Base-by-base conservation (phyloP, 192 early-diverging fungal genomes). In the Chytriomyces sp. region DNA sequence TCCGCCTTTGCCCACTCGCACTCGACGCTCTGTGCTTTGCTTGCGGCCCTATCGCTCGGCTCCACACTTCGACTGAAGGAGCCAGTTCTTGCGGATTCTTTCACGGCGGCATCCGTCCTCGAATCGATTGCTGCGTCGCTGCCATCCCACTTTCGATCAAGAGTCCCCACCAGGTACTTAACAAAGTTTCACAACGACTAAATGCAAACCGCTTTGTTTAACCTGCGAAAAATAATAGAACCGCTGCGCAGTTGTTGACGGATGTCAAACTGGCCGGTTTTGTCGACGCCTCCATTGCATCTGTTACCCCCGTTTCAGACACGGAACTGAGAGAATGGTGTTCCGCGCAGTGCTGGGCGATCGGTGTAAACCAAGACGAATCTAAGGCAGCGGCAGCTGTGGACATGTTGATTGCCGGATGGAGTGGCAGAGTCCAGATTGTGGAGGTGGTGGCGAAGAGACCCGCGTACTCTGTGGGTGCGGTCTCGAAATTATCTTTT, bases 391-490 rank as follows among this genome's bases (percentile, higher is more conserved):
- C 77, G 62, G 81, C 85, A 20, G 76, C 82, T 23, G 80, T 83
- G 63, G 74, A 76, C 11, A 89, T 86, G 60, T 83, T 80, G 49
- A 78, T 85, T 5, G 77, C 68, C 23, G 61, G 78, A 45, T 75
- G 89, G 60, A 72, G 76, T 46, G 86, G 86, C 28, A 81, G 85
- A 61, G 83, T 91, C 73, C 60, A 79, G 69, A 35, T 86, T 26
- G 87, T 85, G 61, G 81, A 83, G 43, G 80, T 83, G 10, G 64
- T 69, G 50, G 84, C 84, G 20, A 88, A 91, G 75, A 95, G 93
- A 83, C 95, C 96, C 2, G 82, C 82, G 0, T 97, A 96, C 82
- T 91, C 95, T 61, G 88, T 97, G 1, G 97, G 97, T 5, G 91
- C 86, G 3, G 91, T 91, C 43, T 88, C 92, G 18, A 92, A 91